phyloP scores from a whole-genome alignment of 2,329 filamentous ascomycete species.

The Exophiala xenobiotica region DNA sequence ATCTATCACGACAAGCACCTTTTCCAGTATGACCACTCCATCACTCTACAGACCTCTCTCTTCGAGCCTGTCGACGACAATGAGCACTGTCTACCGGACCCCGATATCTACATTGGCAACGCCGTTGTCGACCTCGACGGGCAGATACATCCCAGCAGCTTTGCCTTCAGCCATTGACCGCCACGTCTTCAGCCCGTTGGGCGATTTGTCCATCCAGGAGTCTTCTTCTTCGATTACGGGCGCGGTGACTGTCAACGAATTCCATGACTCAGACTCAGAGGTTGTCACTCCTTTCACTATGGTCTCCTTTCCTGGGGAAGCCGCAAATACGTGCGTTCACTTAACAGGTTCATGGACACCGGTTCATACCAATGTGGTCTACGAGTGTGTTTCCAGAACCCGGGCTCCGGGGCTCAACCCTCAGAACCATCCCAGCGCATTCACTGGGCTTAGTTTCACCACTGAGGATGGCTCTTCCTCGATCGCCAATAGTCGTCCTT shows the following conservation, averaged over 20 bases:
- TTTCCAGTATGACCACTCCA: neutral
- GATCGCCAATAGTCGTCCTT: constrained; percentile 1
- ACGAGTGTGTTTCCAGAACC: constrained; percentile 11
- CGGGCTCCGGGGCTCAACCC: constrained; percentile 6
- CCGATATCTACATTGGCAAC: neutral
- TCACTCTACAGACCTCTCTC: neutral
- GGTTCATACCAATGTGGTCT: constrained; percentile 4
- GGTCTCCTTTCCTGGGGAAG: neutral
- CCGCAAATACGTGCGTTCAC: constrained; percentile 2
- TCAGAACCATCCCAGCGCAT: neutral
- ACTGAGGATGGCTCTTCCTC: constrained; percentile 3
- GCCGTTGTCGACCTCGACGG: constrained; percentile 2
- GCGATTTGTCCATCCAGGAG: constrained; percentile 8
- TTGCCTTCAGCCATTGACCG: constrained; percentile 4
- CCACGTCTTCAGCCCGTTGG: constrained; percentile 11
- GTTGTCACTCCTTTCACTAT: constrained; percentile 3
- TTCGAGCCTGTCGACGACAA: neutral
- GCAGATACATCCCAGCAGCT: neutral
- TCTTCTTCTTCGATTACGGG: neutral
- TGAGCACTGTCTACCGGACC: neutral
- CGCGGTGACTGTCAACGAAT: constrained; percentile 4
- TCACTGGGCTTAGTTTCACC: constrained; percentile 10
- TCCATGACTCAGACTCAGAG: constrained; percentile 8
- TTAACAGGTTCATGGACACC: constrained; percentile 13
- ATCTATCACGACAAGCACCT: neutral